These are phyloP conservation scores for Pseudogymnoascus sp. DNA, from an alignment of 2,329 filamentous ascomycete species.

Conservation along the genomic window DNA sequence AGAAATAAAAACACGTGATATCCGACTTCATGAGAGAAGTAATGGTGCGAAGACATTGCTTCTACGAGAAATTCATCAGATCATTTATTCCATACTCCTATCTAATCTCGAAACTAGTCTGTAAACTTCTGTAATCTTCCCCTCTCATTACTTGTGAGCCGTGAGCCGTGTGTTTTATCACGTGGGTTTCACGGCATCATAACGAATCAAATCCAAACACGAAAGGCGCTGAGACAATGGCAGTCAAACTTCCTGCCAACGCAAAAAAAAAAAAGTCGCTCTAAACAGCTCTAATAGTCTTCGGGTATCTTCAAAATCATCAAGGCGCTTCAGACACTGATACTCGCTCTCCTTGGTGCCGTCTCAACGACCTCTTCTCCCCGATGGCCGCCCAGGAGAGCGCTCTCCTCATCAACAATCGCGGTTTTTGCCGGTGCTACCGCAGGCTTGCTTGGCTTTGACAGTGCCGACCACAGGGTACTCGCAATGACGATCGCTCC, in stretches of 20 bases:
- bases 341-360: conserved; percentile 16
- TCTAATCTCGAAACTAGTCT: neutral
- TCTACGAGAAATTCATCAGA: neutral
- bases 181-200: neutral
- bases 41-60: neutral
- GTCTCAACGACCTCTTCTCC: conserved; percentile 15
- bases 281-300: neutral
- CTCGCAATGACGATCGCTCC: conserved; percentile 24
- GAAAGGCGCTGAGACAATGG: neutral
- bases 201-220: neutral
- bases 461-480: conserved; percentile 25
- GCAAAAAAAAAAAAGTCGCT: neutral
- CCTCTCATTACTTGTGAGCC: neutral
- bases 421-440: neutral
- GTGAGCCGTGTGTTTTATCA: neutral
- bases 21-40: neutral
- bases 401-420: conserved; percentile 24
- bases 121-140: neutral
- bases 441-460: conserved; percentile 15
- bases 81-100: neutral
- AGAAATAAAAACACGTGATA: neutral
- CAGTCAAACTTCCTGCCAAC: neutral
- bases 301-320: neutral
- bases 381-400: conserved; percentile 18
- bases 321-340: conserved; percentile 10